Percentiles rank a stretch among this genome's conserved stretches.
phyloP scores from a whole-genome alignment of 768 basidiomycete genomes.

The Pisolithus sp. region DNA sequence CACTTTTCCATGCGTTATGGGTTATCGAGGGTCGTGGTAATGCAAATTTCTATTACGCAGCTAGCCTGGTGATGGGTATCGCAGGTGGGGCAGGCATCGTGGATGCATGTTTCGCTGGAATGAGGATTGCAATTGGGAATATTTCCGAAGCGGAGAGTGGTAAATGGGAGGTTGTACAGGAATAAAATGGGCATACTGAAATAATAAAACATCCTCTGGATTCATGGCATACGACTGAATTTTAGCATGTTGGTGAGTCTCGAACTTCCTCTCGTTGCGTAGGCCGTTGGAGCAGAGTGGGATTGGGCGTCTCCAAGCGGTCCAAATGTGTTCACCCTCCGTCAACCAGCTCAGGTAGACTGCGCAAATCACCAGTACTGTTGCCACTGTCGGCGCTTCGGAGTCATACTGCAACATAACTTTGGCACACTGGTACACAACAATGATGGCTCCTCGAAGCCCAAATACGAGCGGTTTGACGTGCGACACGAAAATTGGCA shows the following conservation, averaged over 20 bases:
- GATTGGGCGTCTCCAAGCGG: no score
- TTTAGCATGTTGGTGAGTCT: not conserved
- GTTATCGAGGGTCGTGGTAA: conserved; percentile 88
- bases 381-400: no score
- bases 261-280: not conserved
- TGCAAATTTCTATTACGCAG: conserved; percentile 97
- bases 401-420: no score
- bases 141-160: conserved; percentile 34
- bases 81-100: conserved; percentile 79
- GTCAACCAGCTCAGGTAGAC: no score
- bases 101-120: conserved; percentile 79
- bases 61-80: conserved; percentile 88
- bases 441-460: no score
- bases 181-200: conserved; percentile 7
- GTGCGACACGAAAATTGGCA: no score
- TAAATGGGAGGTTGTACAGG: conserved; percentile 25
- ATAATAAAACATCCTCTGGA: not conserved
- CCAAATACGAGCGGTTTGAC: no score
- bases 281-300: no score
- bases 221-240: not conserved
- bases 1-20: conserved; percentile 91
- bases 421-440: no score
- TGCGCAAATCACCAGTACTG: no score
- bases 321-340: no score
- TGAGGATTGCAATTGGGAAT: conserved; percentile 63